phyloP scores from a whole-genome alignment of 116 monocot species.

The Phalaenopsis hybrid region DNA sequence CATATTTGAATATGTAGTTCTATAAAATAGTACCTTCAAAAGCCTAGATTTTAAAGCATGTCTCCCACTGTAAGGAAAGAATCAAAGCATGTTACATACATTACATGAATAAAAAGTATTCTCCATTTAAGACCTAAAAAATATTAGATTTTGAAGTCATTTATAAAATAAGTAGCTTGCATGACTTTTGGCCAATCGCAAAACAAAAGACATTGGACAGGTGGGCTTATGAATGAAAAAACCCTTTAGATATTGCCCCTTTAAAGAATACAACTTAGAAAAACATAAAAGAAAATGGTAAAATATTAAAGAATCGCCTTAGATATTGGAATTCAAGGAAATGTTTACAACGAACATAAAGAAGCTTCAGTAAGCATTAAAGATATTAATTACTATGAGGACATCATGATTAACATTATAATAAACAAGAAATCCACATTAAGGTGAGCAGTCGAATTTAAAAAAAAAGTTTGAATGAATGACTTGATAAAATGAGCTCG shows the following conservation, averaged over 20 bases:
- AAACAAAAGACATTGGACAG: background rate
- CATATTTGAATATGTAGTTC: background rate
- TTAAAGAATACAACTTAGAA: background rate
- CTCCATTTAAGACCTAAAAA: background rate
- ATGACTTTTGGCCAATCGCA: background rate
- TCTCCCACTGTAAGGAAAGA: constrained; percentile 13
- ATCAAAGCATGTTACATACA: background rate
- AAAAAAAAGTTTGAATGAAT: too few relatives aligned
- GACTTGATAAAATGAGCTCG: too few relatives aligned
- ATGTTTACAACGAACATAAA: background rate
- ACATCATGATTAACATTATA: background rate
- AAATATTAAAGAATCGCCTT: background rate
- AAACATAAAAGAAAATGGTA: background rate
- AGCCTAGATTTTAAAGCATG: constrained; percentile 20
- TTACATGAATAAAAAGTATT: background rate
- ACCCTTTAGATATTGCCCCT: background rate
- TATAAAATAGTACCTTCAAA: constrained; percentile 1
- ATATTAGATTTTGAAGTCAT: background rate
- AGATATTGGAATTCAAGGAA: background rate
- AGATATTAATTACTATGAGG: background rate
- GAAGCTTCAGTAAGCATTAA: background rate
- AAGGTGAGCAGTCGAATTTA: background rate
- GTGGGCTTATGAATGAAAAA: too few relatives aligned
- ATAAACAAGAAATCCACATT: background rate
- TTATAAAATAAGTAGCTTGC: background rate